Evolutionary conservation across 192 early-diverging fungal genomes (phyloP).

Genomic region (Geosiphon pyriformis): DNA sequence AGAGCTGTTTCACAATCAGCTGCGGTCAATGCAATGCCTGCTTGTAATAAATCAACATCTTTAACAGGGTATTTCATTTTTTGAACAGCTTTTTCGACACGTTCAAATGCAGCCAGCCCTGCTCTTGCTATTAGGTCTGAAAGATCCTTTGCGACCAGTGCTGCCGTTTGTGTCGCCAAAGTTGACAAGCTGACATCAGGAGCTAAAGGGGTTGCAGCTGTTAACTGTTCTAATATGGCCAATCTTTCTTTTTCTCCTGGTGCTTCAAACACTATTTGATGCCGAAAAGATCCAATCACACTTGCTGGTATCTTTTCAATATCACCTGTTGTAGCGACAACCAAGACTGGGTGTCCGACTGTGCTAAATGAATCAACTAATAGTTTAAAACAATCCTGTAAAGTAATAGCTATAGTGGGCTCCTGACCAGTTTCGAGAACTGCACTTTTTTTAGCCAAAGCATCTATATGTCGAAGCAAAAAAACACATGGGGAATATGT

Average conservation of each 20-base stretch:
- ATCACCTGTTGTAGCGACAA: constrained; percentile 73
- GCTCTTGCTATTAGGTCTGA: constrained; percentile 71
- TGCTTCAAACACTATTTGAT: constrained; percentile 68
- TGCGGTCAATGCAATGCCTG: constrained; percentile 70
- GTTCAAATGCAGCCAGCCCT: constrained; percentile 56
- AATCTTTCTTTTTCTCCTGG: constrained; percentile 65
- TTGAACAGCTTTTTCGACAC: constrained; percentile 46
- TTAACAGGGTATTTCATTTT: constrained; percentile 21
- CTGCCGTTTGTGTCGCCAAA: constrained; percentile 89
- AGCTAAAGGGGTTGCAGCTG: constrained; percentile 50
- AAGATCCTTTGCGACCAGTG: constrained; percentile 82
- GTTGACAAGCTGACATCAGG: constrained; percentile 69
- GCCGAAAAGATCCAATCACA: constrained; percentile 72
- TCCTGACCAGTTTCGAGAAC: constrained; percentile 54
- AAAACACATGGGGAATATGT: constrained; percentile 80
- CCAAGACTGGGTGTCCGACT: constrained; percentile 66
- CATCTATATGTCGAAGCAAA: constrained; percentile 75
- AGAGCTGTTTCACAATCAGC: constrained; percentile 80
- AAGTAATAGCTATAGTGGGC: constrained; percentile 48
- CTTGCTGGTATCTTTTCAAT: constrained; percentile 74
- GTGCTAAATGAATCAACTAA: constrained; percentile 37
- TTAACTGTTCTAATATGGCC: constrained; percentile 57
- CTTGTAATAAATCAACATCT: constrained; percentile 54
- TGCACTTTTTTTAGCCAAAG: constrained; percentile 56
- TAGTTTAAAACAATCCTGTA: constrained; percentile 55